Evolutionary conservation across 306 rosid genomes (phyloP).

Genomic region (Dalbergia oliveri): DNA sequence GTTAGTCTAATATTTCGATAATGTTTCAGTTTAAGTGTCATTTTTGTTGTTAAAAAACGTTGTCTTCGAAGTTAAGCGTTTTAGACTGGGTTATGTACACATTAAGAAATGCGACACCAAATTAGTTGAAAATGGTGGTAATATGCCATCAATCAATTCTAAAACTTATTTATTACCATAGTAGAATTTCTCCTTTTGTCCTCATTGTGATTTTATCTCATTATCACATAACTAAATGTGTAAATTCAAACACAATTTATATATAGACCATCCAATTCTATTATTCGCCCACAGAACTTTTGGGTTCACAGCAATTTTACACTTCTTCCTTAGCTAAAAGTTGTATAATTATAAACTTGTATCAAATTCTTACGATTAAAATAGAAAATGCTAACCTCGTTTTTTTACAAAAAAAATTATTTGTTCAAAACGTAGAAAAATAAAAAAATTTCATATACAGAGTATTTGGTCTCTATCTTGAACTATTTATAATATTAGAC

Average conservation of each 20-base stretch:
- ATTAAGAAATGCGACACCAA: not conserved
- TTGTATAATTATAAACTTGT: no score
- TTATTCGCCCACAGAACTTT: no score
- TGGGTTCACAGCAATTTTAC: no score
- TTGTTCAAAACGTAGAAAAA: no score
- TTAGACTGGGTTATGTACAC: not conserved
- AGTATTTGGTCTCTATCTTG: no score
- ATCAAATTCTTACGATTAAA: no score
- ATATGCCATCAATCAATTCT: not conserved
- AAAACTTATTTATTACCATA: not conserved
- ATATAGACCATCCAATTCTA: not conserved
- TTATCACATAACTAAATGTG: not conserved
- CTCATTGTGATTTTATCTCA: not conserved
- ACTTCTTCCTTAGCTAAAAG: no score
- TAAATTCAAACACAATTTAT: not conserved
- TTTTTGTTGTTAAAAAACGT: not conserved
- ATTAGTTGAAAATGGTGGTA: not conserved
- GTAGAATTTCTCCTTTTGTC: not conserved
- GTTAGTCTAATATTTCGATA: not conserved
- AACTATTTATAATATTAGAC: no score
- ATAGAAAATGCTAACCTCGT: no score
- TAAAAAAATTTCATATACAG: no score
- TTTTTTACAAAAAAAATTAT: no score
- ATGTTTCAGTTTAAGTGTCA: not conserved
- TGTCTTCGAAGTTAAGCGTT: not conserved